phyloP scores from a whole-genome alignment of 345 rosid species.

The Euclidium syriacum region DNA sequence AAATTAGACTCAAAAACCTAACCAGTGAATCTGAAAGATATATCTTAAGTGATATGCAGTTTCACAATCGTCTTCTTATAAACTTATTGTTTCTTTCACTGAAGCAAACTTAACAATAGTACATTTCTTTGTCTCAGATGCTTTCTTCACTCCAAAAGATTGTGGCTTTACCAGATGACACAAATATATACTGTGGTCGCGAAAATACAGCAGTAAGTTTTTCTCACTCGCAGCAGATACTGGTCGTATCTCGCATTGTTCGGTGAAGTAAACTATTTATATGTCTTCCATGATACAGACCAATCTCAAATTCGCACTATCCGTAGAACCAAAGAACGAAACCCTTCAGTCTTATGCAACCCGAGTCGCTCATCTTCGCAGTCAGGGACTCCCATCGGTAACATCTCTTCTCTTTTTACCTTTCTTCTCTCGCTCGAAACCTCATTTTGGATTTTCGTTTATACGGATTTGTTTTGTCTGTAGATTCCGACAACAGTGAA shows the following conservation, averaged over 20 bases:
- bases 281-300: constrained; percentile 42
- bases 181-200: constrained; percentile 78
- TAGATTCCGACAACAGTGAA: constrained; percentile 81
- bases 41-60: background rate
- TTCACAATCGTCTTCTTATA: background rate
- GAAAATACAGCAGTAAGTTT: constrained; percentile 87
- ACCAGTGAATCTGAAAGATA: background rate
- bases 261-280: constrained; percentile 6
- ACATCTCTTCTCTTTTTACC: background rate
- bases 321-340: constrained; percentile 87
- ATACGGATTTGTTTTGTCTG: background rate
- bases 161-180: constrained; percentile 74
- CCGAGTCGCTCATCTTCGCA: constrained; percentile 67
- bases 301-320: constrained; percentile 85
- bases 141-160: constrained; percentile 71
- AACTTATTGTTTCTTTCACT: background rate
- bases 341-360: constrained; percentile 78
- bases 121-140: constrained; percentile 52
- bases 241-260: background rate
- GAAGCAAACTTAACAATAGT: background rate
- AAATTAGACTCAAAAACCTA: background rate
- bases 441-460: background rate
- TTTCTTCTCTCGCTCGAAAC: background rate
- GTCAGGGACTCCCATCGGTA: constrained; percentile 87
- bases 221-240: background rate